A percentile compares a stretch with the other conserved stretches of the same genome.
phyloP scores from a whole-genome alignment of 1,284 basidiomycete genomes.

The Ganoderma boninense region DNA sequence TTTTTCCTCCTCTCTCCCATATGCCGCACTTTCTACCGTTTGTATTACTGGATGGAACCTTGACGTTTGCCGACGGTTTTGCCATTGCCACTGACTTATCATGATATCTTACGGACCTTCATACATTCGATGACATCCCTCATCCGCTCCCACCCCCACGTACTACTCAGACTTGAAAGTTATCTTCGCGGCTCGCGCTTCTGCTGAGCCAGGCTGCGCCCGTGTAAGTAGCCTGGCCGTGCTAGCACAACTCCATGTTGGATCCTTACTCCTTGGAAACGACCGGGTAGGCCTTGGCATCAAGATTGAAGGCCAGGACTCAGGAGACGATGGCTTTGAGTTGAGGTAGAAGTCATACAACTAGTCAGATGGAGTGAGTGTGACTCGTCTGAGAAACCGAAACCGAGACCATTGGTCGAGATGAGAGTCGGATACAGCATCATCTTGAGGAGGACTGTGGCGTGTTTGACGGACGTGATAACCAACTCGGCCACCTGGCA shows the following conservation, averaged over 20 bases:
- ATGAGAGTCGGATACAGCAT: too few relatives aligned
- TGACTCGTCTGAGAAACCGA: too few relatives aligned
- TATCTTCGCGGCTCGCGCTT: slow-evolving; percentile 11
- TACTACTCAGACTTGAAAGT: neutral
- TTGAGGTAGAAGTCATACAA: too few relatives aligned
- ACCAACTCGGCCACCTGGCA: too few relatives aligned
- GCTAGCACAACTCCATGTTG: neutral
- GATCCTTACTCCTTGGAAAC: too few relatives aligned
- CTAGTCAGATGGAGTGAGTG: too few relatives aligned
- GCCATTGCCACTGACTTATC: neutral
- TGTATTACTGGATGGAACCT: slow-evolving; percentile 7
- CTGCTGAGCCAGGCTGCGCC: slow-evolving; percentile 11
- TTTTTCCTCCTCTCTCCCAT: neutral
- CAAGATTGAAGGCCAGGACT: too few relatives aligned
- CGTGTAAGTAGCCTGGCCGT: neutral
- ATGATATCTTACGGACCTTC: slow-evolving; percentile 17
- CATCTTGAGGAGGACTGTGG: too few relatives aligned
- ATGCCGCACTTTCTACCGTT: neutral
- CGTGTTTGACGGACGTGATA: too few relatives aligned
- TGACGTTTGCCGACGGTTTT: neutral
- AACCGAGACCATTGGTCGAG: too few relatives aligned
- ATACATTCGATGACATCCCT: slow-evolving; percentile 4
- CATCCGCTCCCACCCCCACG: neutral
- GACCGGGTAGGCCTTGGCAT: too few relatives aligned
- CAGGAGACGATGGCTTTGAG: too few relatives aligned